Conservation (phyloP, 805 yeast genomes). For the Alloascoidea africana region DNA sequence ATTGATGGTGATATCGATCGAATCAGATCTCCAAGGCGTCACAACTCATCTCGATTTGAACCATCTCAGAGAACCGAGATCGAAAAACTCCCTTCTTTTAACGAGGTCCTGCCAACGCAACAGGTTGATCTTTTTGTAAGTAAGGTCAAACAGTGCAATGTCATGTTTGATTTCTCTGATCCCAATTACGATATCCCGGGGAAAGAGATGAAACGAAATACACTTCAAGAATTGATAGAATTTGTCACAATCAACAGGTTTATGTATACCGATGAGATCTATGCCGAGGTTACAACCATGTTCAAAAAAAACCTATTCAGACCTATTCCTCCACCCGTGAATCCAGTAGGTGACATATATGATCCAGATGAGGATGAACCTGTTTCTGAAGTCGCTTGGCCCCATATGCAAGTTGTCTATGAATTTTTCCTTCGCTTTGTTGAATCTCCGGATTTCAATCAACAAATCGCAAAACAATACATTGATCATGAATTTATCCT, state of each 20-base stretch:
- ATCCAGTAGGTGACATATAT: slow-evolving; percentile 89
- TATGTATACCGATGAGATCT: slow-evolving; percentile 82
- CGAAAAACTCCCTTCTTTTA: slow-evolving; percentile 70
- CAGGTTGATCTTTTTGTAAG: slow-evolving; percentile 66
- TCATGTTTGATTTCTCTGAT: slow-evolving; percentile 87
- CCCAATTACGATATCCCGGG: slow-evolving; percentile 87
- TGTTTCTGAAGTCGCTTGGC: slow-evolving; percentile 93
- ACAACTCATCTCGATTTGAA: slow-evolving; percentile 84
- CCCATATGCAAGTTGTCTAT: slow-evolving; percentile 94
- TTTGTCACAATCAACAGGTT: slow-evolving; percentile 74
- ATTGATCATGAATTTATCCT: slow-evolving; percentile 85
- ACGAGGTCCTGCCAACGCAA: slow-evolving; percentile 76
- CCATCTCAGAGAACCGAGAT: slow-evolving; percentile 51
- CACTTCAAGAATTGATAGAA: slow-evolving; percentile 80
- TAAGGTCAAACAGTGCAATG: slow-evolving; percentile 88
- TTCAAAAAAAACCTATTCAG: slow-evolving; percentile 80
- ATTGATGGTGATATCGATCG: slow-evolving; percentile 61
- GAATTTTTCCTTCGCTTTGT: slow-evolving; percentile 87
- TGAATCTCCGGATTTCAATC: slow-evolving; percentile 90
- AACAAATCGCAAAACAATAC: slow-evolving; percentile 81
- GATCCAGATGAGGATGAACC: slow-evolving; percentile 99
- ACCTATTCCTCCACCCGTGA: slow-evolving; percentile 96
- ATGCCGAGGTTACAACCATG: slow-evolving; percentile 78
- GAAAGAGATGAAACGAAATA: slow-evolving; percentile 77
- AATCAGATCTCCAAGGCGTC: slow-evolving; percentile 77